Percentiles rank a stretch among this genome's conserved stretches.
These are phyloP conservation scores for Paramecium sonneborni DNA, from an alignment of 73 alveolate genomes.

Conservation along the genomic window DNA sequence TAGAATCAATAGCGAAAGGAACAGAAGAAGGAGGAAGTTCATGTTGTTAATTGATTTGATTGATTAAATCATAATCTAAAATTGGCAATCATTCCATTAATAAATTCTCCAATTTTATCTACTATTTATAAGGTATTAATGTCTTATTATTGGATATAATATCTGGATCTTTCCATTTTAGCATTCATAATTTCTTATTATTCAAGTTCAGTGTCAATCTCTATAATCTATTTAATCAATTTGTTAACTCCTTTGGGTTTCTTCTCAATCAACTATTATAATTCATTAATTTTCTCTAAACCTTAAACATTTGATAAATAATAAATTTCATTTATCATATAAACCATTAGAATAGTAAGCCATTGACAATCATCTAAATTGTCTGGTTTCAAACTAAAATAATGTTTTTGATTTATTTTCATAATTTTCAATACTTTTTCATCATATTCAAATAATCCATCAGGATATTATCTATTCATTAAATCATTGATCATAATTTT, in stretches of 20 bases:
- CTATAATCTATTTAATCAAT: not conserved
- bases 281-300: not conserved
- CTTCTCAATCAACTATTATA: not conserved
- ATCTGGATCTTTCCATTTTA: slow-evolving; percentile 41
- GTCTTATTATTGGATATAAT: not conserved
- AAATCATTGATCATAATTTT: not conserved
- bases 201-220: not conserved
- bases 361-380: not conserved
- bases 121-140: not conserved
- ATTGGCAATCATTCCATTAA: slow-evolving; percentile 26
- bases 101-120: slow-evolving; percentile 16
- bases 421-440: not conserved
- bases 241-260: not conserved
- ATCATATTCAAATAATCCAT: slow-evolving; percentile 49
- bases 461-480: not conserved
- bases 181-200: not conserved
- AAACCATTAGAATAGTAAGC: not conserved
- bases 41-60: slow-evolving; percentile 6
- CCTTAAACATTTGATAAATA: not conserved
- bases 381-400: slow-evolving; percentile 22
- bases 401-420: slow-evolving; percentile 16
- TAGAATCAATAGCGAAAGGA: not conserved
- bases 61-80: slow-evolving; percentile 25
- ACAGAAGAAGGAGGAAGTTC: not conserved
- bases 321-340: slow-evolving; percentile 35